Conservation (phyloP, 768 basidiomycete genomes). For the Austroboletus festivus region DNA sequence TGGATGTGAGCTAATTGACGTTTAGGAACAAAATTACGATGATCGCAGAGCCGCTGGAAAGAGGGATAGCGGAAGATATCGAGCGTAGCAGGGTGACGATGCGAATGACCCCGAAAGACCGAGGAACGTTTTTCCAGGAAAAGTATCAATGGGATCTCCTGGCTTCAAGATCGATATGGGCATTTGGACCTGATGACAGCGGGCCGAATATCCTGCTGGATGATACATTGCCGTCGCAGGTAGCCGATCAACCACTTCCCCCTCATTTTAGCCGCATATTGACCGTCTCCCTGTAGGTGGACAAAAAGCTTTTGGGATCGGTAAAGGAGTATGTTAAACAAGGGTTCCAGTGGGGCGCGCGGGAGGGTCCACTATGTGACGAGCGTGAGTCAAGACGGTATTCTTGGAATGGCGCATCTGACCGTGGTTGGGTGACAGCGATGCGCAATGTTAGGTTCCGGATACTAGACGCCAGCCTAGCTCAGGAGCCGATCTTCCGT, state of each 20-base stretch:
- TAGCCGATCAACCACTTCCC: slow-evolving; percentile 28
- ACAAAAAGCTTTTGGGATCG: slow-evolving; percentile 85
- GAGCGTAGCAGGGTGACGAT: slow-evolving; percentile 91
- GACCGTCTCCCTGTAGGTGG: slow-evolving; percentile 50
- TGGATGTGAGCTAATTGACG: slow-evolving; percentile 5
- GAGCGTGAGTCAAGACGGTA: slow-evolving; percentile 78
- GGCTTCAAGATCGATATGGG: slow-evolving; percentile 98
- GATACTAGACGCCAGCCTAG: slow-evolving; percentile 86
- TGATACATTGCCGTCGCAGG: slow-evolving; percentile 94
- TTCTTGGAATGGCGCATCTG: not conserved
- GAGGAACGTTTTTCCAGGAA: slow-evolving; percentile 93
- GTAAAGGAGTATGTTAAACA: slow-evolving; percentile 97
- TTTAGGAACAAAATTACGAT: slow-evolving; percentile 94
- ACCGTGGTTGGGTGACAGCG: slow-evolving; percentile 45
- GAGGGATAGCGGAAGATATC: slow-evolving; percentile 94
- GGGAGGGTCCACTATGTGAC: slow-evolving; percentile 96
- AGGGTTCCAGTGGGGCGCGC: slow-evolving; percentile 98
- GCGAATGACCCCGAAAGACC: slow-evolving; percentile 92
- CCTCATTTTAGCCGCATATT: not conserved
- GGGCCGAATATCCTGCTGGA: slow-evolving; percentile 93
- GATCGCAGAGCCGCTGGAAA: slow-evolving; percentile 97
- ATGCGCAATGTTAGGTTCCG: slow-evolving; percentile 99
- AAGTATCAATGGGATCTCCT: slow-evolving; percentile 98
- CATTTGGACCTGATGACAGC: slow-evolving; percentile 95
- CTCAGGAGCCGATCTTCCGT: slow-evolving; percentile 95